phyloP scores from a whole-genome alignment of 805 yeast species.

The Schizosaccharomyces cryophilus region DNA sequence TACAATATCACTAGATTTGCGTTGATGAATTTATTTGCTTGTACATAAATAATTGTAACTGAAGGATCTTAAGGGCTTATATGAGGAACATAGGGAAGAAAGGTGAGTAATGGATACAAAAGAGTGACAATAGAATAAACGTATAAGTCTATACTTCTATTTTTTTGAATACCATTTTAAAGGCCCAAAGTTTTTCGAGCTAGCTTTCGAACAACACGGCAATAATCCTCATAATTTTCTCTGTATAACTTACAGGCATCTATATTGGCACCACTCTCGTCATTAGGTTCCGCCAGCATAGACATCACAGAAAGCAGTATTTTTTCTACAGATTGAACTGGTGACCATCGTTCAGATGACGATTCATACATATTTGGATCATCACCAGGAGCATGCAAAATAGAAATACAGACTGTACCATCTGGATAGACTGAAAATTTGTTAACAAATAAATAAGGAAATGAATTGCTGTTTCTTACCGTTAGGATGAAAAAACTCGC shows the following conservation, averaged over 20 bases:
- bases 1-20: too few species aligned
- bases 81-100: too few species aligned
- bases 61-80: too few species aligned
- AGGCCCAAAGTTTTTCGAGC: constrained; percentile 46
- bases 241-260: constrained; percentile 75
- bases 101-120: too few species aligned
- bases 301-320: constrained; percentile 77
- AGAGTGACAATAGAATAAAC: too few species aligned
- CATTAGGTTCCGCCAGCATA: constrained; percentile 91
- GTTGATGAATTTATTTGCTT: too few species aligned
- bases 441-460: not conserved
- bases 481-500: constrained; percentile 79
- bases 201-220: constrained; percentile 36
- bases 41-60: too few species aligned
- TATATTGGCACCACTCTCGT: constrained; percentile 82
- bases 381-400: constrained; percentile 87
- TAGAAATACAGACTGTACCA: constrained; percentile 89
- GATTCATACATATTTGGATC: constrained; percentile 89
- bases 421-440: constrained; percentile 38
- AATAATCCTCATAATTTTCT: constrained; percentile 47
- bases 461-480: not conserved
- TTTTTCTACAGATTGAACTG: constrained; percentile 94
- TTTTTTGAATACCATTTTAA: not conserved
- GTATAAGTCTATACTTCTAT: too few species aligned
- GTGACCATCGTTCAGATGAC: constrained; percentile 95